A percentile compares a stretch with the other conserved stretches of the same genome.
These are phyloP conservation scores for Nowakowskiella sp. DNA, from an alignment of 192 early-diverging fungal genomes.

Conservation along the genomic window DNA sequence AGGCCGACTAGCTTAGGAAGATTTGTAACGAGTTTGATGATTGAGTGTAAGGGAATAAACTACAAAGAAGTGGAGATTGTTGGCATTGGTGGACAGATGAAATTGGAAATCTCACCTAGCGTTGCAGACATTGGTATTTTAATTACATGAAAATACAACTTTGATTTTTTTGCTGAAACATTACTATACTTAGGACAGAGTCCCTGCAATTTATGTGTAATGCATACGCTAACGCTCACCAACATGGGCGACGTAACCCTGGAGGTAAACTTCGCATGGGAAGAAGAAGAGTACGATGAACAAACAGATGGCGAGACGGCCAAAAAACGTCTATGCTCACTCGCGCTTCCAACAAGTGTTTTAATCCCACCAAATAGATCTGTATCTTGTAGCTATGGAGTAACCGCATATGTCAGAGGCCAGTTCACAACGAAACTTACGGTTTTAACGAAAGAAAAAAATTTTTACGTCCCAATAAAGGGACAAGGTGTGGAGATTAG, in stretches of 20 bases:
- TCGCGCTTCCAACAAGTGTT: too few species aligned
- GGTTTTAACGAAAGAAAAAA: too few species aligned
- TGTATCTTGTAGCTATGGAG: too few species aligned
- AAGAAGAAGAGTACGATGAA: background rate
- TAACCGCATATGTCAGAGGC: too few species aligned
- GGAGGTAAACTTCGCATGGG: slow-evolving; percentile 25
- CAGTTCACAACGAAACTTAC: too few species aligned
- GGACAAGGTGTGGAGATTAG: too few species aligned
- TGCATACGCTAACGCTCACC: slow-evolving; percentile 27
- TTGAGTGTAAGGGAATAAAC: slow-evolving; percentile 57
- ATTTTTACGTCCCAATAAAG: too few species aligned
- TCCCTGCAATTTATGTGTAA: slow-evolving; percentile 40
- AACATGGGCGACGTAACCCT: slow-evolving; percentile 48
- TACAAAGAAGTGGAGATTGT: slow-evolving; percentile 55
- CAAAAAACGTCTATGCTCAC: too few species aligned
- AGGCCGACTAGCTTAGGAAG: slow-evolving; percentile 34
- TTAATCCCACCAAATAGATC: too few species aligned
- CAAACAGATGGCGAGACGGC: slow-evolving; percentile 2
- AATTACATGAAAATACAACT: slow-evolving; percentile 1
- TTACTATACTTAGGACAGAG: slow-evolving; percentile 25
- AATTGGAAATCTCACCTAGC: slow-evolving; percentile 42
- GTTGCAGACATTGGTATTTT: slow-evolving; percentile 35
- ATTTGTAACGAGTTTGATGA: slow-evolving; percentile 39
- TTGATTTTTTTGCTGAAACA: background rate
- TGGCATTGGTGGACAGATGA: slow-evolving; percentile 49